Conservation (phyloP, 371 early-diverging fungal genomes). For the Saksenaea vasiformis region DNA sequence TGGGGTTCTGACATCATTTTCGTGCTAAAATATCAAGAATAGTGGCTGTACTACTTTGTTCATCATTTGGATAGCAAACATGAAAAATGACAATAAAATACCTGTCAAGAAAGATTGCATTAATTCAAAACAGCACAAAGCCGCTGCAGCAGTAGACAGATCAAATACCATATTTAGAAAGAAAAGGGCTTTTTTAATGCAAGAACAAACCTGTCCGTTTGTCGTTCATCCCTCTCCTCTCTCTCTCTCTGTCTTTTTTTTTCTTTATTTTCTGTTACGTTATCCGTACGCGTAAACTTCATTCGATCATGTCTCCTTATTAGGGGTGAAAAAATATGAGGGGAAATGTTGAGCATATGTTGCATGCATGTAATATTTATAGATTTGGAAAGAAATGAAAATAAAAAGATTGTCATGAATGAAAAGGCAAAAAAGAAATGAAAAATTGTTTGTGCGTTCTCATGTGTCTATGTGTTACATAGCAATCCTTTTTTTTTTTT, state of each 20-base stretch:
- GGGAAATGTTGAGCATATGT: neutral
- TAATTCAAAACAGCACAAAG: neutral
- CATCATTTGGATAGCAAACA: neutral
- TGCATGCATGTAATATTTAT: neutral
- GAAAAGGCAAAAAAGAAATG: neutral
- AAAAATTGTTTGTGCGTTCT: conserved; percentile 5
- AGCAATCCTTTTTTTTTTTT: neutral
- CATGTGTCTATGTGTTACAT: neutral
- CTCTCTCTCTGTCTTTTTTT: neutral
- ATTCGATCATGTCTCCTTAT: conserved; percentile 1
- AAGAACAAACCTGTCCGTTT: neutral
- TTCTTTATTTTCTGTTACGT: neutral
- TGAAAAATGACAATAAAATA: neutral
- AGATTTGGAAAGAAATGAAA: neutral
- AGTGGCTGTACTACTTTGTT: neutral
- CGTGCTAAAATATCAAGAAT: neutral
- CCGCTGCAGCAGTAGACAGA: neutral
- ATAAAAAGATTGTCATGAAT: neutral
- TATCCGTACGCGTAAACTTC: too few relatives aligned
- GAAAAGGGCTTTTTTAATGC: neutral
- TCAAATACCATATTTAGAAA: conserved; percentile 1
- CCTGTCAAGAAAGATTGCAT: neutral
- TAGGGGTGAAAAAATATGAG: neutral
- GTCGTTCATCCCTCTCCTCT: neutral
- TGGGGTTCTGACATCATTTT: neutral